phyloP scores from a whole-genome alignment of 169 alveolate genomes.

The Eimeria necatrix region DNA sequence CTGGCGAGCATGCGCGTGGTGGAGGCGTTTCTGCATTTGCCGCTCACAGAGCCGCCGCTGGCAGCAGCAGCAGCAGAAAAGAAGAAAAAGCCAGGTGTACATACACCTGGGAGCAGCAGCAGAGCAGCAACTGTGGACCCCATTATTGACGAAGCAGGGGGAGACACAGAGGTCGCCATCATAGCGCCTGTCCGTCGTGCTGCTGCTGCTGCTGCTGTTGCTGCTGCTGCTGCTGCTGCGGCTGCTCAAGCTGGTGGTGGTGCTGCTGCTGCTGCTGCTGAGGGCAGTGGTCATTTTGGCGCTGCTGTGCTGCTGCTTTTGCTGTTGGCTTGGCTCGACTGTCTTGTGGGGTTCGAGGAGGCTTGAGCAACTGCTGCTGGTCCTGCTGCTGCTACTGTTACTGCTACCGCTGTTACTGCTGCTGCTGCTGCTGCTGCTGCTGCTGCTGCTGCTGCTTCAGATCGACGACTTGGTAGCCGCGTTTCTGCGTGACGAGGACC shows the following conservation, averaged over 20 bases:
- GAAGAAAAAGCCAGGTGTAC: background rate
- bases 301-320: too few species aligned
- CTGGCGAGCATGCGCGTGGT: slow-evolving; percentile 38
- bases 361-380: too few species aligned
- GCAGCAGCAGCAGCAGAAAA: slow-evolving; percentile 7
- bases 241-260: too few species aligned
- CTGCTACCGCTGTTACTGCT: background rate
- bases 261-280: background rate
- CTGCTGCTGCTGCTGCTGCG: background rate
- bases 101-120: slow-evolving; percentile 42
- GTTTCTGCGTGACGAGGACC: slow-evolving; percentile 14
- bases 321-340: background rate
- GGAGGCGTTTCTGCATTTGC: slow-evolving; percentile 42
- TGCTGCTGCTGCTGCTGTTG: slow-evolving; percentile 23
- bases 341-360: too few species aligned
- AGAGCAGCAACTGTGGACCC: slow-evolving; percentile 30
- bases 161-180: slow-evolving; percentile 71
- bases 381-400: background rate
- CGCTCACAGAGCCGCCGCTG: background rate
- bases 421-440: background rate
- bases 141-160: slow-evolving; percentile 62
- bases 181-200: slow-evolving; percentile 59
- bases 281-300: background rate
- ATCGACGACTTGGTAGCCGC: slow-evolving; percentile 22
- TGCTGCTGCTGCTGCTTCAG: background rate